These are phyloP conservation scores for Saccharomycopsis selenospora DNA, from an alignment of 805 yeast species.

Conservation along the genomic window DNA sequence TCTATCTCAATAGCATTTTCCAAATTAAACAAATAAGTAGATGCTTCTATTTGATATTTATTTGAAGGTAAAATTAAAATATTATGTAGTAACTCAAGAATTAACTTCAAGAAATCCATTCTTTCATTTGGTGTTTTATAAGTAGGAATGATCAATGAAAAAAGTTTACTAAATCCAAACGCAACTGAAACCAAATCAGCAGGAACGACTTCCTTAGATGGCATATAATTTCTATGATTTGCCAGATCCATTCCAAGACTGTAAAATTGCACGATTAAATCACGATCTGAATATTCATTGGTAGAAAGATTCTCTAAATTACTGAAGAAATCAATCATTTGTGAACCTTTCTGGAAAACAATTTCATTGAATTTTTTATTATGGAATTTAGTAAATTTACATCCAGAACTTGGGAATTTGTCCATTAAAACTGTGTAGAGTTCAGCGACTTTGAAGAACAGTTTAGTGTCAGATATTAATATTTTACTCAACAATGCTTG, in stretches of 20 bases:
- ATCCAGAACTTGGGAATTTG: background rate
- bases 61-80: conserved; percentile 44
- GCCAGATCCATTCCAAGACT: background rate
- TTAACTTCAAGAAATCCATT: conserved; percentile 34
- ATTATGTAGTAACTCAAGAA: conserved; percentile 47
- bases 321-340: background rate
- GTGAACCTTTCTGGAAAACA: background rate
- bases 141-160: conserved; percentile 30
- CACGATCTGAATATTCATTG: conserved; percentile 1
- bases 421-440: background rate
- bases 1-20: conserved; percentile 44
- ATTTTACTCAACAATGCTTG: background rate
- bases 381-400: background rate
- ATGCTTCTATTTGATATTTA: conserved; percentile 61
- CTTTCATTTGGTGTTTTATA: conserved; percentile 29
- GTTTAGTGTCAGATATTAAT: background rate
- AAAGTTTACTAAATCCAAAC: conserved; percentile 38
- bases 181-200: conserved; percentile 27
- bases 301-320: background rate
- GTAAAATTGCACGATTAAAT: background rate
- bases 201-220: background rate
- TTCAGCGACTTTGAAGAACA: background rate
- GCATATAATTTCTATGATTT: background rate
- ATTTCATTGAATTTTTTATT: background rate
- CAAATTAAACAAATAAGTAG: conserved; percentile 55